A percentile compares a stretch with the other conserved stretches of the same genome.
Evolutionary conservation across 1,139 yeast genomes (phyloP).

Genomic region (Geotrichum candidum): DNA sequence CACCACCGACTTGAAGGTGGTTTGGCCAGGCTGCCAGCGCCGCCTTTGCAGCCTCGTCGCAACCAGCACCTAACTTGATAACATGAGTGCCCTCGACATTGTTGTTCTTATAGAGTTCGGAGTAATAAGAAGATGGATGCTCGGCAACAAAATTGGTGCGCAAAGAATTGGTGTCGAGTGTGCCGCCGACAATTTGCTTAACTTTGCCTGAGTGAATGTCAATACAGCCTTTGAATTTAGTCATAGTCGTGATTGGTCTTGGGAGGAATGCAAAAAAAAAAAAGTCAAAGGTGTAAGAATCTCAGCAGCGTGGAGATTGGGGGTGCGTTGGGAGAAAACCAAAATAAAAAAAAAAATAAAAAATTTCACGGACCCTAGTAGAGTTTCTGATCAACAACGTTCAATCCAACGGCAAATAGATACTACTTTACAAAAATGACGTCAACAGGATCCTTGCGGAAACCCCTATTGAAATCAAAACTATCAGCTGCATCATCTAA

Average conservation of each 20-base stretch:
- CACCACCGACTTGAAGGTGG: slow-evolving; percentile 85
- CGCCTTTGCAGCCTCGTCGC: slow-evolving; percentile 73
- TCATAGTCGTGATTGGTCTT: slow-evolving; percentile 44
- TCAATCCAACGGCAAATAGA: not conserved
- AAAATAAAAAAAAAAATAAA: not conserved
- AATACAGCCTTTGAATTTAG: slow-evolving; percentile 87
- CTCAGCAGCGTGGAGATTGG: not conserved
- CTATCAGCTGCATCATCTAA: not conserved
- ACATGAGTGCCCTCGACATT: slow-evolving; percentile 77
- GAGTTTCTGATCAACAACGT: not conserved
- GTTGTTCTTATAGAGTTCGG: slow-evolving; percentile 58
- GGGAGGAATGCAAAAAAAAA: slow-evolving; percentile 2
- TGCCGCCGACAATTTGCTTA: slow-evolving; percentile 94
- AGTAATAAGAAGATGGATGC: slow-evolving; percentile 70
- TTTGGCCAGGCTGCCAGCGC: slow-evolving; percentile 75
- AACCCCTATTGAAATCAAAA: not conserved
- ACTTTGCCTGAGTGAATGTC: slow-evolving; percentile 93
- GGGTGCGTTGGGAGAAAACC: not conserved
- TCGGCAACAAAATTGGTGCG: slow-evolving; percentile 77
- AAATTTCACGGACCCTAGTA: not conserved
- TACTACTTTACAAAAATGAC: not conserved
- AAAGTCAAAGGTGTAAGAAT: not conserved
- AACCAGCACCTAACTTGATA: slow-evolving; percentile 79
- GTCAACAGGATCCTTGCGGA: not conserved
- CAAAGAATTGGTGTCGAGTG: slow-evolving; percentile 46